phyloP scores from a whole-genome alignment of 768 basidiomycete genomes.

The Serendipita sp. region DNA sequence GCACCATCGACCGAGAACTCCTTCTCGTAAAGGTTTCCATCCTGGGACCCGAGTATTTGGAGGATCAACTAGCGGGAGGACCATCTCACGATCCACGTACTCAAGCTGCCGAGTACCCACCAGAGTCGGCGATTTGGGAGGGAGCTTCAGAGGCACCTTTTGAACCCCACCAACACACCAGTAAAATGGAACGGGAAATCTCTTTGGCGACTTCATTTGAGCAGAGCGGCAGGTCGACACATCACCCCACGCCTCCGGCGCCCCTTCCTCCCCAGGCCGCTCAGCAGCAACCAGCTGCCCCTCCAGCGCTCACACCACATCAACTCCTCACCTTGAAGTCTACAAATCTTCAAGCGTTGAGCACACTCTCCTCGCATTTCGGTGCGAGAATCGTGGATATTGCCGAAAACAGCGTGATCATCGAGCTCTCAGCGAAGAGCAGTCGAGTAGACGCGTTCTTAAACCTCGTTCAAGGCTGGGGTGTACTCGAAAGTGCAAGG shows the following conservation, averaged over 20 bases:
- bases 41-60: constrained; percentile 91
- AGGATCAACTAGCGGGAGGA: constrained; percentile 75
- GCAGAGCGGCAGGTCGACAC: constrained; percentile 20
- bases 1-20: constrained; percentile 81
- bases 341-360: constrained; percentile 77
- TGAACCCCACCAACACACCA: constrained; percentile 14
- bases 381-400: constrained; percentile 89
- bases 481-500: constrained; percentile 86
- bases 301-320: constrained; percentile 44
- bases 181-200: constrained; percentile 57
- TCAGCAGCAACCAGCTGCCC: constrained; percentile 23
- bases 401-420: constrained; percentile 85
- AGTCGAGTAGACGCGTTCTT: constrained; percentile 85
- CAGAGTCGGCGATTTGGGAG: constrained; percentile 13
- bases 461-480: constrained; percentile 80
- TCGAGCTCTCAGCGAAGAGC: constrained; percentile 91
- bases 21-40: constrained; percentile 94
- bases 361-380: constrained; percentile 72
- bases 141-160: constrained; percentile 12
- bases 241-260: constrained; percentile 24
- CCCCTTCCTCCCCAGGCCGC: constrained; percentile 12
- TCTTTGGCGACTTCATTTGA: constrained; percentile 67
- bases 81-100: constrained; percentile 65
- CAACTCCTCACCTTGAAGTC: constrained; percentile 83
- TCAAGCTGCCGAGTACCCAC: constrained; percentile 12